Conservation (phyloP, 2,329 filamentous ascomycete genomes). For the Gliomastix tumulicola region DNA sequence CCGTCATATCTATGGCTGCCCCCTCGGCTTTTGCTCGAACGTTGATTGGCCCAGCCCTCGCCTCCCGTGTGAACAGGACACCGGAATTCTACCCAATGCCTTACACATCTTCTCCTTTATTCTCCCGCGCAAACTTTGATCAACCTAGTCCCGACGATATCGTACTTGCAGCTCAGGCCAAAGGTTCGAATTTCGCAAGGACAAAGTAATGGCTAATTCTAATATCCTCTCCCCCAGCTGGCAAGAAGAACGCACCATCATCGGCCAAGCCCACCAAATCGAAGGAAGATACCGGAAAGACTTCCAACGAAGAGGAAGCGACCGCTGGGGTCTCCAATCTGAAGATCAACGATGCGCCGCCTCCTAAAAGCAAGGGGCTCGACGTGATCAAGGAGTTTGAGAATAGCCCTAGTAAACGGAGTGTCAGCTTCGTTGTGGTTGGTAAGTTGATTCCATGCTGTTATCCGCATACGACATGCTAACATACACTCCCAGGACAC, state of each 20-base stretch:
- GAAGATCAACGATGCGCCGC: constrained; percentile 43
- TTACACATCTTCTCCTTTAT: constrained; percentile 40
- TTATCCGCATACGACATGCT: not conserved
- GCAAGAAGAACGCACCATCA: constrained; percentile 33
- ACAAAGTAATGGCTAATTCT: constrained; percentile 44
- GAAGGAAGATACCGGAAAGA: constrained; percentile 15
- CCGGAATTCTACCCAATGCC: constrained; percentile 34
- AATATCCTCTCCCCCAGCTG: constrained; percentile 45
- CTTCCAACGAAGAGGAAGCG: constrained; percentile 12
- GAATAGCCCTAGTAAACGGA: constrained; percentile 68
- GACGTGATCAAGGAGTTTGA: constrained; percentile 78
- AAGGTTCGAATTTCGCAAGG: constrained; percentile 65
- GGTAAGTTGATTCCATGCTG: constrained; percentile 42
- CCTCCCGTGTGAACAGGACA: constrained; percentile 14
- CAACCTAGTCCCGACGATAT: constrained; percentile 88
- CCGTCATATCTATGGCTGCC: constrained; percentile 11
- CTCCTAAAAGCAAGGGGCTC: constrained; percentile 68
- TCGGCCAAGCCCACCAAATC: constrained; percentile 10
- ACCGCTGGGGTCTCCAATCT: constrained; percentile 20
- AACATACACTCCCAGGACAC: constrained; percentile 60
- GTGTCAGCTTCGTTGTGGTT: constrained; percentile 86
- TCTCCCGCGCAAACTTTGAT: constrained; percentile 61
- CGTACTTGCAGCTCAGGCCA: constrained; percentile 78
- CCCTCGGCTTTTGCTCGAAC: constrained; percentile 53
- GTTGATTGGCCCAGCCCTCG: constrained; percentile 38